phyloP scores from a whole-genome alignment of 192 early-diverging fungal species.

The Mortierella hygrophila region DNA sequence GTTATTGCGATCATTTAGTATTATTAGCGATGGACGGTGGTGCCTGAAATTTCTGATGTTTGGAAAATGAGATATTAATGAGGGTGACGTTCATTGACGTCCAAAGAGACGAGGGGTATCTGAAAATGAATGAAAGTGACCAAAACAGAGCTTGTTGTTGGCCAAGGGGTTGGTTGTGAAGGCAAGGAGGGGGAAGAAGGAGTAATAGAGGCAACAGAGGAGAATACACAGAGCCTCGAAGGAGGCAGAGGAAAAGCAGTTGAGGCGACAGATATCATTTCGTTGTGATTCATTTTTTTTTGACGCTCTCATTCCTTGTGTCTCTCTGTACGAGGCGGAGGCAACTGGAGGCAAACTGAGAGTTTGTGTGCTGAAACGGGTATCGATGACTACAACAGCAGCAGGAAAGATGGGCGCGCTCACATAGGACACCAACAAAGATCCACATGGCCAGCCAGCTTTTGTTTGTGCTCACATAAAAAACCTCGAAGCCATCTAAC shows the following conservation, averaged over 20 bases:
- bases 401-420: conserved; percentile 7
- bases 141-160: neutral
- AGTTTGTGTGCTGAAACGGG: neutral
- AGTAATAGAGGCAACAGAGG: neutral
- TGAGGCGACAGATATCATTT: neutral
- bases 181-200: neutral
- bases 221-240: neutral
- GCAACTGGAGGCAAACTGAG: neutral
- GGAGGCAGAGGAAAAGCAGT: neutral
- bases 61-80: neutral
- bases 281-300: neutral
- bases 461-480: conserved; percentile 1
- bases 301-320: neutral
- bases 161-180: neutral
- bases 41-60: conserved; percentile 13
- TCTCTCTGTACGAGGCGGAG: neutral
- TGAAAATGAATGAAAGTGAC: neutral
- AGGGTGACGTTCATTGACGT: neutral
- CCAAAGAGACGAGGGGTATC: neutral
- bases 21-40: neutral
- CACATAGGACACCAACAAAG: neutral
- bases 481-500: neutral
- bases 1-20: neutral
- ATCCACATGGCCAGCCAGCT: conserved; percentile 1
- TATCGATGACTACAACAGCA: neutral